These are phyloP conservation scores for Talaromyces sp. DNA, from an alignment of 2,329 filamentous ascomycete species.

Conservation along the genomic window DNA sequence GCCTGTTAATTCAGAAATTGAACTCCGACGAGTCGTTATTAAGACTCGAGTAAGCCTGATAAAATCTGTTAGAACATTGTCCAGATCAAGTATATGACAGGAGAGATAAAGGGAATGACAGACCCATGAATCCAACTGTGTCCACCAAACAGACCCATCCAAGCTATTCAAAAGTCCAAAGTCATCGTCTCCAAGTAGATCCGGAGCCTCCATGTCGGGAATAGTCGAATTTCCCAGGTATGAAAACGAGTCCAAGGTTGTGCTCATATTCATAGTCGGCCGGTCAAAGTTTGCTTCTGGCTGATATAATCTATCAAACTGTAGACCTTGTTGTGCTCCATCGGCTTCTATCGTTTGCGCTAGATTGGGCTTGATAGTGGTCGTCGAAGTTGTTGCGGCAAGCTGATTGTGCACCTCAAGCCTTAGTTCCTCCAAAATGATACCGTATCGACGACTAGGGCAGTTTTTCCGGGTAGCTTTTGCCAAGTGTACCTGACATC, in stretches of 20 bases:
- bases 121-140: constrained; percentile 39
- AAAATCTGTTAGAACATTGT: constrained; percentile 14
- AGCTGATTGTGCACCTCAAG: constrained; percentile 40
- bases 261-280: background rate
- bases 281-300: background rate
- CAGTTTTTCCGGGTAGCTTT: constrained; percentile 47
- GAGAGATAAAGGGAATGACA: constrained; percentile 11
- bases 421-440: constrained; percentile 47
- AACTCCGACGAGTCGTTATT: constrained; percentile 29
- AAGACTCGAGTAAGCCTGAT: constrained; percentile 34
- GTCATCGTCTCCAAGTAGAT: constrained; percentile 25
- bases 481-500: constrained; percentile 46
- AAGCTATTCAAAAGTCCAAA: constrained; percentile 31
- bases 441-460: constrained; percentile 47
- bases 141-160: constrained; percentile 39
- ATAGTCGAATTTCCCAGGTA: constrained; percentile 23
- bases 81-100: background rate
- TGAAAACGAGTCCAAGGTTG: background rate
- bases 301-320: background rate
- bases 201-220: constrained; percentile 19
- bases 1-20: constrained; percentile 19
- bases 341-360: background rate
- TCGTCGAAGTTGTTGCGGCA: constrained; percentile 11
- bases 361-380: background rate
- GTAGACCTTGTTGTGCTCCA: background rate